Percentiles rank a stretch among this genome's conserved stretches.
Evolutionary conservation across 306 rosid genomes (phyloP).

Genomic region (Vicia faba): DNA sequence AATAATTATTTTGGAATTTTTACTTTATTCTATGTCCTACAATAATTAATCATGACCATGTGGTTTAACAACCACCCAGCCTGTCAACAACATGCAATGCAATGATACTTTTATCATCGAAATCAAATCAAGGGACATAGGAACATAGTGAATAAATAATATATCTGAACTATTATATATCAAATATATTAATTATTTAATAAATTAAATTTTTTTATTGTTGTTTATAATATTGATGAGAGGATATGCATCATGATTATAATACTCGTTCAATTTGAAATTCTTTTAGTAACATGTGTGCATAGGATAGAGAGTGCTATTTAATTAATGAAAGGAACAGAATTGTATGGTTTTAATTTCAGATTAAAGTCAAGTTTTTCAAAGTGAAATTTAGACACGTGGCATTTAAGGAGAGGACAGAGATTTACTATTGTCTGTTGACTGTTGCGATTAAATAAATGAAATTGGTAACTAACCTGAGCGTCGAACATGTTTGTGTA

Average conservation of each 20-base stretch:
- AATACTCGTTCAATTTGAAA: too few species aligned
- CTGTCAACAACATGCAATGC: slow-evolving; percentile 8
- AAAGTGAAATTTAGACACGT: not conserved
- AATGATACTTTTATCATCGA: too few species aligned
- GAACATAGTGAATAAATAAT: not conserved
- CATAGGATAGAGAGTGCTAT: too few species aligned
- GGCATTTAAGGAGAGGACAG: not conserved
- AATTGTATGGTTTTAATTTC: too few species aligned
- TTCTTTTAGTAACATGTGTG: too few species aligned
- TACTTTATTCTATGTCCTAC: slow-evolving; percentile 1
- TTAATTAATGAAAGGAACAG: too few species aligned
- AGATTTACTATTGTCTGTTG: slow-evolving; percentile 9
- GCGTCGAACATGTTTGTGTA: slow-evolving; percentile 96
- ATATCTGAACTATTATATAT: too few species aligned
- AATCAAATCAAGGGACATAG: not conserved
- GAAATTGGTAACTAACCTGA: slow-evolving; percentile 58
- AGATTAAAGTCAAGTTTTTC: not conserved
- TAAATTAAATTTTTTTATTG: too few species aligned
- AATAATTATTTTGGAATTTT: not conserved
- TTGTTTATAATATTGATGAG: too few species aligned
- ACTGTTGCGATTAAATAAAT: not conserved
- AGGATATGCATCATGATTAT: too few species aligned
- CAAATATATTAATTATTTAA: too few species aligned
- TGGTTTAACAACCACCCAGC: slow-evolving; percentile 7
- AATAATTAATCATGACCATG: slow-evolving; percentile 9